These are phyloP conservation scores for Stagonosporopsis cucurbitacearum DNA, from an alignment of 2,329 filamentous ascomycete genomes.

Conservation along the genomic window DNA sequence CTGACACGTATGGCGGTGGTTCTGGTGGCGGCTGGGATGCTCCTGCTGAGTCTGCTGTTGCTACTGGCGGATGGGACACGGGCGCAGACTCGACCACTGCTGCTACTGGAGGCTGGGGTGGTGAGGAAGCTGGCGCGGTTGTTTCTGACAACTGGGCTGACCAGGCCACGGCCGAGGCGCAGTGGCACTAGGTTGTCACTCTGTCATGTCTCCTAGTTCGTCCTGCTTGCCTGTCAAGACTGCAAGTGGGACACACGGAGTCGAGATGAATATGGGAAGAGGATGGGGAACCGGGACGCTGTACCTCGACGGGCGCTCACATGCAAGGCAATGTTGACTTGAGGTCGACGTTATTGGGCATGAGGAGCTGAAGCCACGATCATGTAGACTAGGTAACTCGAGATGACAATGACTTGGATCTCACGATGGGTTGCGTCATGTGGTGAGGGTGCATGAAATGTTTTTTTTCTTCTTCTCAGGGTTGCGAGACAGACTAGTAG, in stretches of 20 bases:
- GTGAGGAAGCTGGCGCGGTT: conserved; percentile 20
- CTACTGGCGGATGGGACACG: conserved; percentile 30
- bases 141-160: conserved; percentile 18
- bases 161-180: conserved; percentile 7
- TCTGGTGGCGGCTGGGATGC: conserved; percentile 34
- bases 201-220: neutral
- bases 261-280: neutral
- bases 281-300: conserved; percentile 11
- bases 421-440: neutral
- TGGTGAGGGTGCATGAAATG: neutral
- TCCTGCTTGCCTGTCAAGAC: neutral
- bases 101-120: conserved; percentile 25
- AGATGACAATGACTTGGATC: conserved; percentile 6
- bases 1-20: conserved; percentile 32
- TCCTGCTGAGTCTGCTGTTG: conserved; percentile 23
- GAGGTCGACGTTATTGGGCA: neutral
- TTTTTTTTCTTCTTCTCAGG: too few relatives aligned
- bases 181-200: conserved; percentile 12
- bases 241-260: neutral
- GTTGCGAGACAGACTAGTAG: too few relatives aligned
- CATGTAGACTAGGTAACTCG: conserved; percentile 5
- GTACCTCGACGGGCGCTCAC: neutral
- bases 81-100: conserved; percentile 20
- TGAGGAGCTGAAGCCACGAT: neutral
- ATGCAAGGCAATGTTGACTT: neutral